Evolutionary conservation across 1,139 yeast genomes (phyloP), one percentile per base, ranked within the genome.

Genomic region (Eremothecium cymbalariae): DNA sequence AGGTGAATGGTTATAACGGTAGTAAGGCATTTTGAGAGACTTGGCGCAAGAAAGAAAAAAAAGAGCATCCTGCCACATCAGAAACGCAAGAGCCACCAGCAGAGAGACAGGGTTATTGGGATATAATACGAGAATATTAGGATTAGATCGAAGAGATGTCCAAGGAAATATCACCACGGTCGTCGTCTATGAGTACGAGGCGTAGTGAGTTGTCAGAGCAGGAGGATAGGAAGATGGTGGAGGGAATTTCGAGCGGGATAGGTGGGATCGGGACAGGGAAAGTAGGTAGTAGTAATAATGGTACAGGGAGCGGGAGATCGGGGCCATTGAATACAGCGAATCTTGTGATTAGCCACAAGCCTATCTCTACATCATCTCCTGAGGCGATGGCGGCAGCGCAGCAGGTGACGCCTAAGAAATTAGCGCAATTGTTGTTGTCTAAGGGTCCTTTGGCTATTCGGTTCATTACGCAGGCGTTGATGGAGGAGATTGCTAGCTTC

Each of bases 361-460:
- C 49, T 6, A 44, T 77, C 30, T 78, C 88, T 25, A 84, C 95
- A 1, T 79, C 86, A 31, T 80, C 94, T 2, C 94, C 94, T 0
- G 84, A 79, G 45, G 95, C 94, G 3, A 72, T 85, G 38, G 93
- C 85, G 16, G 93, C 93, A 9, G 95, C 95, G 2, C 71, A 84
- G 31, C 74, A 80, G 50, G 88, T 86, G 19, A 85, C 95, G 0
- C 84, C 95, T 2, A 73, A 78, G 32, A 69, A 86, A 46, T 65
- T 86, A 39, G 86, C 94, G 14, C 69, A 69, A 31, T 62, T 86
- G 34, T 65, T 86, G 38, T 63, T 76, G 26, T 61, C 72, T 32
- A 82, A 82, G 47, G 96, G 96, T 3, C 95, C 96, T 2, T 63
- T 85, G 43, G 94, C 96, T 8, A 86, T 88, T 40, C 75, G 96